phyloP scores from a whole-genome alignment of 768 basidiomycete genomes.

The Tulasnella sp. region DNA sequence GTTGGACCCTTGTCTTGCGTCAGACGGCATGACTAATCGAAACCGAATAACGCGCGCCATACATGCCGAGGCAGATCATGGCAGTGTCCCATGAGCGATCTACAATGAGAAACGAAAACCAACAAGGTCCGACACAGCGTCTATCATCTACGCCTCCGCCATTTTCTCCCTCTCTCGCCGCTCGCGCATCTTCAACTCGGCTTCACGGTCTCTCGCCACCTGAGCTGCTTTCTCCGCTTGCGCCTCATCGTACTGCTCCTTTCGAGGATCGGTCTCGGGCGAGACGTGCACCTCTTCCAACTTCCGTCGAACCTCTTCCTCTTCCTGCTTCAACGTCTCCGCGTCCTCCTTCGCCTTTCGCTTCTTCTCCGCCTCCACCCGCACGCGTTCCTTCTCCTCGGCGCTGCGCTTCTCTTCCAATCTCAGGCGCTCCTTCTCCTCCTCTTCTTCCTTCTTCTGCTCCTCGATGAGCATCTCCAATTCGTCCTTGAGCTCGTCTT shows the following conservation, averaged over 20 bases:
- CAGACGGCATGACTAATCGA: not conserved
- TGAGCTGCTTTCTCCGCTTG: conserved; percentile 29
- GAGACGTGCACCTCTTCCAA: conserved; percentile 27
- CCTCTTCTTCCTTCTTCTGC: conserved; percentile 25
- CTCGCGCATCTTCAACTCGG: conserved; percentile 19
- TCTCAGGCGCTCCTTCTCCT: conserved; percentile 1
- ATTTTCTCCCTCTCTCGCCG: not conserved
- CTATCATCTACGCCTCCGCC: not conserved
- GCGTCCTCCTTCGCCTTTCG: not conserved
- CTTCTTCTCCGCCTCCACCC: not conserved
- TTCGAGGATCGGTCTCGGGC: not conserved
- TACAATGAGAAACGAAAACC: no score
- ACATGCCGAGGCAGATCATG: no score
- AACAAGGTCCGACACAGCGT: no score
- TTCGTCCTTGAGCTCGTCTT: conserved; percentile 27
- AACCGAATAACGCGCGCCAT: not conserved
- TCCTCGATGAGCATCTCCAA: conserved; percentile 29
- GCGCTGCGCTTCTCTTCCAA: not conserved
- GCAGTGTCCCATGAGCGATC: no score
- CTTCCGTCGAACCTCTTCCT: conserved; percentile 18
- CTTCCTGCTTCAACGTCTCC: not conserved
- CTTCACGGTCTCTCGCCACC: conserved; percentile 23
- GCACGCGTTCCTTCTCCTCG: not conserved
- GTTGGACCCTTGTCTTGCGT: not conserved
- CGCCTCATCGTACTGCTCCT: conserved; percentile 23